Conservation (phyloP, 83 land plant species). For the Diphasiastrum complanatum region DNA sequence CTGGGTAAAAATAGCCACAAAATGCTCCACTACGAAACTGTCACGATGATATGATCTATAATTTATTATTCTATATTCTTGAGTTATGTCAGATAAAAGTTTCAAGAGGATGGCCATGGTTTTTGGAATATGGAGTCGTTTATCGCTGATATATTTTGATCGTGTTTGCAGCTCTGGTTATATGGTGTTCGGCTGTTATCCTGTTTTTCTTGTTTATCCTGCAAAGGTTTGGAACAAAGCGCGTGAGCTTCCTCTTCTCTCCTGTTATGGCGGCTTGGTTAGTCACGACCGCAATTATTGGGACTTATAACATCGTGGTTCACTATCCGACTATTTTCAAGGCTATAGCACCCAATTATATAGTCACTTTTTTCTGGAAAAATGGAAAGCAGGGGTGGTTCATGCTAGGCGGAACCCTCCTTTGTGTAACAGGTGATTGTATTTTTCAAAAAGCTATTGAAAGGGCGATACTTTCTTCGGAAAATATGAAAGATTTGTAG, state of each 20-base stretch:
- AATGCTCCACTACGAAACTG: too few relatives aligned
- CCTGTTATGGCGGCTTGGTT: slow-evolving; percentile 51
- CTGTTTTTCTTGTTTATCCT: slow-evolving; percentile 33
- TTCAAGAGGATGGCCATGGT: too few relatives aligned
- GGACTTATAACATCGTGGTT: slow-evolving; percentile 38
- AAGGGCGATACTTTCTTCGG: too few relatives aligned
- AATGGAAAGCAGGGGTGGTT: slow-evolving; percentile 50
- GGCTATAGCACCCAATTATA: slow-evolving; percentile 25
- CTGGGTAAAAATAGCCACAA: too few relatives aligned
- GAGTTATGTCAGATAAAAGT: too few relatives aligned
- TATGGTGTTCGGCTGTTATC: slow-evolving; percentile 26
- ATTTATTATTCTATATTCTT: too few relatives aligned
- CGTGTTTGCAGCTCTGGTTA: slow-evolving; percentile 38
- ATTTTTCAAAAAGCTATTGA: too few relatives aligned
- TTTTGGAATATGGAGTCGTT: too few relatives aligned
- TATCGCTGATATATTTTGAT: too few relatives aligned
- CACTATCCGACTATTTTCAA: slow-evolving; percentile 43
- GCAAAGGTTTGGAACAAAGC: slow-evolving; percentile 42
- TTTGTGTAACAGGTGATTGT: slow-evolving; percentile 69
- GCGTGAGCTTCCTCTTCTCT: slow-evolving; percentile 53
- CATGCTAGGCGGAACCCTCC: slow-evolving; percentile 54
- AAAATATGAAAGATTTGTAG: background rate
- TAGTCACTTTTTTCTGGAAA: slow-evolving; percentile 35
- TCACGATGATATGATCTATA: too few relatives aligned
- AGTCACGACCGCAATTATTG: slow-evolving; percentile 32